Evolutionary conservation across 1,139 yeast species (phyloP).

Genomic region (Keqinozyma sinolaborantium): DNA sequence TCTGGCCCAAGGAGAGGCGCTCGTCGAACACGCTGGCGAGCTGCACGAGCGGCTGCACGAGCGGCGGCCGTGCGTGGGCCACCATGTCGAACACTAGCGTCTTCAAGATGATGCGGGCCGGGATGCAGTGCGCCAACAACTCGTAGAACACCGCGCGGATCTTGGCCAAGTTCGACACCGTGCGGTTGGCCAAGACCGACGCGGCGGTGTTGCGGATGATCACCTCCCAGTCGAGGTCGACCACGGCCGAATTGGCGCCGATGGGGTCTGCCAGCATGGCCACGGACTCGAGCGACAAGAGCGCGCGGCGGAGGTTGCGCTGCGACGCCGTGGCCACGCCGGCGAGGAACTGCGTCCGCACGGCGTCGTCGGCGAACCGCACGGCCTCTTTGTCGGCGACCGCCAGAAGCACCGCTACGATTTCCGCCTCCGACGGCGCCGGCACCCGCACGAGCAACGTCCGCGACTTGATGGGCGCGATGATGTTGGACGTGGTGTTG

Average conservation of each 20-base stretch:
- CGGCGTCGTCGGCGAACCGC: slow-evolving; percentile 32
- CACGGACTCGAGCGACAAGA: slow-evolving; percentile 81
- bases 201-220: slow-evolving; percentile 66
- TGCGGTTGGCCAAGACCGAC: slow-evolving; percentile 55
- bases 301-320: slow-evolving; percentile 74
- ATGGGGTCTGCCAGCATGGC: slow-evolving; percentile 67
- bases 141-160: slow-evolving; percentile 79
- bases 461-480: slow-evolving; percentile 92
- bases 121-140: slow-evolving; percentile 87
- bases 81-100: slow-evolving; percentile 60
- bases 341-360: slow-evolving; percentile 37
- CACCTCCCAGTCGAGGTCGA: slow-evolving; percentile 80
- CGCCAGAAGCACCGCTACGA: slow-evolving; percentile 46
- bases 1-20: slow-evolving; percentile 79
- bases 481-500: slow-evolving; percentile 86
- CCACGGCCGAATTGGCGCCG: slow-evolving; percentile 26
- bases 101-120: slow-evolving; percentile 75
- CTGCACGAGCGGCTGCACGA: slow-evolving; percentile 55
- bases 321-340: slow-evolving; percentile 55
- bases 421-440: slow-evolving; percentile 67
- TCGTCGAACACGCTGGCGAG: slow-evolving; percentile 81
- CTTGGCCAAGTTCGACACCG: slow-evolving; percentile 70
- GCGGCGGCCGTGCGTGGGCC: slow-evolving; percentile 24
- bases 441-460: slow-evolving; percentile 83
- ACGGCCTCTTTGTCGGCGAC: slow-evolving; percentile 59